These are phyloP conservation scores for Taphrina sp. DNA, from an alignment of 1,139 yeast species.

Conservation along the genomic window DNA sequence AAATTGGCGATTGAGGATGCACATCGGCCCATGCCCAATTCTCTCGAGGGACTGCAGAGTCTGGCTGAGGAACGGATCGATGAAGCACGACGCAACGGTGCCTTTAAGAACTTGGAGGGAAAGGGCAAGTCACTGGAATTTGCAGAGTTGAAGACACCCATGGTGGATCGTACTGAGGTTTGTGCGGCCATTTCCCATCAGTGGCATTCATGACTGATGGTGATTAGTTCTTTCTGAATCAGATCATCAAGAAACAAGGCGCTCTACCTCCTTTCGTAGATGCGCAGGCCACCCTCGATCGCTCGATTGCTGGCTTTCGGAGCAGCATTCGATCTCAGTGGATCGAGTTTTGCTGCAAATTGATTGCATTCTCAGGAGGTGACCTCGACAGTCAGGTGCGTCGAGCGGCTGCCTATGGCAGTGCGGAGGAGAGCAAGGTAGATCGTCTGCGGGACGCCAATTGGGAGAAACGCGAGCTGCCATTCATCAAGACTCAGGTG, in stretches of 20 bases:
- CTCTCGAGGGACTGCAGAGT: constrained; percentile 57
- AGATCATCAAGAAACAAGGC: constrained; percentile 70
- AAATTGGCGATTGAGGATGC: constrained; percentile 33
- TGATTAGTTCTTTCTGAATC: constrained; percentile 59
- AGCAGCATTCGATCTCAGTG: constrained; percentile 13
- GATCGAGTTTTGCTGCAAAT: constrained; percentile 15
- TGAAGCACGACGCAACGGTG: constrained; percentile 70
- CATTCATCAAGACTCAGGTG: constrained; percentile 51
- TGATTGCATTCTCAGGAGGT: constrained; percentile 41
- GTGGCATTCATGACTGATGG: constrained; percentile 39
- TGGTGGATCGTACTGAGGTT: constrained; percentile 39
- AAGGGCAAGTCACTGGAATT: constrained; percentile 24
- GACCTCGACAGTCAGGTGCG: constrained; percentile 52
- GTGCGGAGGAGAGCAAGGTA: constrained; percentile 2
- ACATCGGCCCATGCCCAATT: constrained; percentile 47
- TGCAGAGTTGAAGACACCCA: constrained; percentile 24
- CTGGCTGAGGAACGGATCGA: constrained; percentile 74
- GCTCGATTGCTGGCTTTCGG: constrained; percentile 23
- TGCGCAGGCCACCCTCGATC: constrained; percentile 49
- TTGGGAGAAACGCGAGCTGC: constrained; percentile 48
- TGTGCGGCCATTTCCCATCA: too few relatives aligned
- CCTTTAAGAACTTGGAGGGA: constrained; percentile 54
- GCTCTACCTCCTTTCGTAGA: constrained; percentile 86
- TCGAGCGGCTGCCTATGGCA: constrained; percentile 31
- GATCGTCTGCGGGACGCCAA: constrained; percentile 36